Conservation (phyloP, 1,284 basidiomycete species). For the Microbotryum intermedium region DNA sequence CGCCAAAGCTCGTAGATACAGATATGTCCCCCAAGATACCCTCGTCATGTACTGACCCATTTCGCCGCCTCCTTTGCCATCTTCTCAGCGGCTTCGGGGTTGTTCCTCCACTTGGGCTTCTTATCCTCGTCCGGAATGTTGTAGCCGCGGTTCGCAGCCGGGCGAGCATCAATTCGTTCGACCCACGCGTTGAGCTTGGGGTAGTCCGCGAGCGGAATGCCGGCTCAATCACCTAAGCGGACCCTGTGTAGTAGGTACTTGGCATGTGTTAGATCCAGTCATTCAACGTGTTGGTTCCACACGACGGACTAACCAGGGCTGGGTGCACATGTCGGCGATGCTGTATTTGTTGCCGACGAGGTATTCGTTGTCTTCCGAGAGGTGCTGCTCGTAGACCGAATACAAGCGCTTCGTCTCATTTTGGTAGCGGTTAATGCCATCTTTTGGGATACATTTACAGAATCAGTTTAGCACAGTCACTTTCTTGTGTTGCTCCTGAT, state of each 20-base stretch:
- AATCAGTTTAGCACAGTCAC: too few species aligned
- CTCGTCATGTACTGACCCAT: background rate
- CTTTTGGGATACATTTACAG: background rate
- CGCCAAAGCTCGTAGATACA: too few species aligned
- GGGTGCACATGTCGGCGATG: slow-evolving; percentile 22
- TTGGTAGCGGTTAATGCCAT: slow-evolving; percentile 15
- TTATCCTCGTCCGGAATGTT: slow-evolving; percentile 18
- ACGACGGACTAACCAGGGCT: slow-evolving; percentile 9
- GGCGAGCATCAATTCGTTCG: slow-evolving; percentile 18
- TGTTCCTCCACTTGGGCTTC: slow-evolving; percentile 1
- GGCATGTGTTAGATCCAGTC: background rate
- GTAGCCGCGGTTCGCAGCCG: slow-evolving; percentile 13
- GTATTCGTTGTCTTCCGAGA: slow-evolving; percentile 16
- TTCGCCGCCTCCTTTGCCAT: slow-evolving; percentile 1
- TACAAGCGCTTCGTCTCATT: slow-evolving; percentile 26
- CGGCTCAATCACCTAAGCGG: slow-evolving; percentile 11
- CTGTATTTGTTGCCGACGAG: slow-evolving; percentile 27
- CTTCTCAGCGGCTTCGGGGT: slow-evolving; percentile 10
- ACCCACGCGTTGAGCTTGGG: slow-evolving; percentile 21
- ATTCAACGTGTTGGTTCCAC: background rate
- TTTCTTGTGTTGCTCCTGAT: too few species aligned
- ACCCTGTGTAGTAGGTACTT: slow-evolving; percentile 3
- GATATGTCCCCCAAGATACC: too few species aligned
- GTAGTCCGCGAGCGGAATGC: slow-evolving; percentile 16
- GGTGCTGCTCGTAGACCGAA: slow-evolving; percentile 20